Percentiles rank a stretch among this genome's conserved stretches.
These are phyloP conservation scores for Bimuria novae-zelandiae DNA, from an alignment of 2,329 filamentous ascomycete genomes.

Conservation along the genomic window DNA sequence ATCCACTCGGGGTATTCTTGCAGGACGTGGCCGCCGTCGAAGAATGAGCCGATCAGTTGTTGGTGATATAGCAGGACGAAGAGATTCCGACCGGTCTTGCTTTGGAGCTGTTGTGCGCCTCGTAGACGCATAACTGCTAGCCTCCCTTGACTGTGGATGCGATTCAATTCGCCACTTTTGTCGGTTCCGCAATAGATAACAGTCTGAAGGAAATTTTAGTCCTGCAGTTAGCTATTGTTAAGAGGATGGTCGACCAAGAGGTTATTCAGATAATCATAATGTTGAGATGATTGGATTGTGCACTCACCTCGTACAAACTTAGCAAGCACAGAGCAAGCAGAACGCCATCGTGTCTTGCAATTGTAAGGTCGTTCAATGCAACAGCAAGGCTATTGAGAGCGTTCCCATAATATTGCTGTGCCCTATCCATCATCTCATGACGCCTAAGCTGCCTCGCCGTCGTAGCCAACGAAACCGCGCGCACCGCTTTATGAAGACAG, in stretches of 20 bases:
- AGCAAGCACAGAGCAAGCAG: conserved; percentile 1
- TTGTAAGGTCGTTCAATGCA: neutral
- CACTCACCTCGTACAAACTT: conserved; percentile 3
- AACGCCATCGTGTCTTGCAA: conserved; percentile 1
- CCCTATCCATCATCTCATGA: neutral
- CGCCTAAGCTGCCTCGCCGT: neutral
- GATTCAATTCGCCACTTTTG: neutral
- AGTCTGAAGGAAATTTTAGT: neutral
- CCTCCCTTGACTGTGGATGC: neutral
- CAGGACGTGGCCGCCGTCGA: neutral
- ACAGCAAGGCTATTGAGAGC: neutral
- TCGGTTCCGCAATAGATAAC: neutral
- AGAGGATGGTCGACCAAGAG: no score
- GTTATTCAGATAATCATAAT: neutral
- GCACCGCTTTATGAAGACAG: conserved; percentile 1
- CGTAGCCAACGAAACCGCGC: neutral
- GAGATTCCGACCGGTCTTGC: neutral
- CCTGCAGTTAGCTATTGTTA: neutral
- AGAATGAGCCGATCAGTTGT: conserved; percentile 1
- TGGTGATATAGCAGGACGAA: conserved; percentile 8
- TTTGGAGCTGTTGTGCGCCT: neutral
- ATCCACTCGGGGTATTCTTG: conserved; percentile 3
- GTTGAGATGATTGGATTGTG: neutral
- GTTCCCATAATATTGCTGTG: neutral
- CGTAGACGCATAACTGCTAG: neutral